Conservation (phyloP, 805 yeast species). For the Candida coquimbonensis region DNA sequence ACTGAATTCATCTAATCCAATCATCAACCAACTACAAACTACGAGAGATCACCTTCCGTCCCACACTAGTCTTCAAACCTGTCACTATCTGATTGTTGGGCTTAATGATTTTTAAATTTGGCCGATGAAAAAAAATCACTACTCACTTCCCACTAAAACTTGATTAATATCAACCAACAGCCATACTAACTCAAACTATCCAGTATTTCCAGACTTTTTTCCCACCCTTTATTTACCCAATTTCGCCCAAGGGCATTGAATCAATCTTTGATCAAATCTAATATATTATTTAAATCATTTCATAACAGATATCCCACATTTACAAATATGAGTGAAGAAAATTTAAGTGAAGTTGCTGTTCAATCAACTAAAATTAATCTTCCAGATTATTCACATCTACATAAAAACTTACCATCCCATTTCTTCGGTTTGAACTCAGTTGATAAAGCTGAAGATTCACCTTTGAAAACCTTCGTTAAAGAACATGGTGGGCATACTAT, state of each 20-base stretch:
- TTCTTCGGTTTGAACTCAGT: constrained; percentile 80
- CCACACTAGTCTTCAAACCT: too few species aligned
- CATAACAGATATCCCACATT: background rate
- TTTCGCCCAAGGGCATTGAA: constrained; percentile 7
- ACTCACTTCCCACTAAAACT: background rate
- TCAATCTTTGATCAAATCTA: background rate
- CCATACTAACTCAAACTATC: background rate
- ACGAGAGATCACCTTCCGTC: too few species aligned
- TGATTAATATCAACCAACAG: too few species aligned
- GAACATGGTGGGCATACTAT: constrained; percentile 93
- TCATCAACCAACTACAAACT: too few species aligned
- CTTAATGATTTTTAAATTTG: too few species aligned
- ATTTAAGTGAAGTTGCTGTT: constrained; percentile 29
- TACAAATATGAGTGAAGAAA: constrained; percentile 33
- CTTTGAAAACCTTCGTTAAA: constrained; percentile 76
- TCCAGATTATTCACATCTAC: constrained; percentile 29
- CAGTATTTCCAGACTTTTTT: constrained; percentile 8
- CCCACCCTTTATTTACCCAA: constrained; percentile 3
- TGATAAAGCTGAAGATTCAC: constrained; percentile 68
- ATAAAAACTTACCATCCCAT: constrained; percentile 51
- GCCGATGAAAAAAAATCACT: background rate
- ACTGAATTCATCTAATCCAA: too few species aligned
- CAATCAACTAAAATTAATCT: constrained; percentile 21
- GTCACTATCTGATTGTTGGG: too few species aligned
- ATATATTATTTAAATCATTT: background rate